Percentiles rank a stretch among this genome's conserved stretches.
Conservation (phyloP, 1,139 yeast genomes). For the Pichia cactophila region DNA sequence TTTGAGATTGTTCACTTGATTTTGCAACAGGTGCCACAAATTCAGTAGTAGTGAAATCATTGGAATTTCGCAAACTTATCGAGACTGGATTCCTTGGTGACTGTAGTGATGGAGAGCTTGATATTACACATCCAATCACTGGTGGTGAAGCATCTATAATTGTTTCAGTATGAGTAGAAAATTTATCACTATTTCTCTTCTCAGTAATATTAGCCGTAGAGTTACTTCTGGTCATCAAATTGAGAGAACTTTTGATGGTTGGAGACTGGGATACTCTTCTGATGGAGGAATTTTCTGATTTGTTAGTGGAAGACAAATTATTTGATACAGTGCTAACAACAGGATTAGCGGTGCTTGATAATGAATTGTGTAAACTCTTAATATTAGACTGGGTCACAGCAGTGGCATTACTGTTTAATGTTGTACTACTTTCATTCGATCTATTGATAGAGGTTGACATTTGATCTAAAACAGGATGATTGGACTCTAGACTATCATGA, state of each 20-base stretch:
- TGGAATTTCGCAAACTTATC: slow-evolving; percentile 1
- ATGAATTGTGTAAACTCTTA: neutral
- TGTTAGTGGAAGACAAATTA: neutral
- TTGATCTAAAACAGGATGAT: slow-evolving; percentile 9
- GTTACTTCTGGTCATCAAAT: neutral
- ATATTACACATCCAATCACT: neutral
- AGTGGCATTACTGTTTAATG: neutral
- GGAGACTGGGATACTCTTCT: slow-evolving; percentile 1
- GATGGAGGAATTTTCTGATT: neutral
- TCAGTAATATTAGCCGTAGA: neutral
- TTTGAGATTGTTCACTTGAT: slow-evolving; percentile 10
- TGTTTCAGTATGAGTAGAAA: neutral
- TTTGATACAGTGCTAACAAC: neutral
- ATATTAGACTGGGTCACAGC: neutral
- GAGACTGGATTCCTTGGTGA: slow-evolving; percentile 9
- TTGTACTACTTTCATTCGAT: neutral
- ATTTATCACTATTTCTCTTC: neutral
- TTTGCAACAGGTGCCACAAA: slow-evolving; percentile 2
- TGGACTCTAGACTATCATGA: neutral
- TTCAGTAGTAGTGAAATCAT: slow-evolving; percentile 2
- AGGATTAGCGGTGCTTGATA: neutral
- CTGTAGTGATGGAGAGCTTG: slow-evolving; percentile 8
- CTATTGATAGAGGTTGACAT: slow-evolving; percentile 11
- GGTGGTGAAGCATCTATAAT: neutral
- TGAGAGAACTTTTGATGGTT: neutral